Evolutionary conservation across 768 basidiomycete genomes (phyloP).

Genomic region (Hericium alpestre): DNA sequence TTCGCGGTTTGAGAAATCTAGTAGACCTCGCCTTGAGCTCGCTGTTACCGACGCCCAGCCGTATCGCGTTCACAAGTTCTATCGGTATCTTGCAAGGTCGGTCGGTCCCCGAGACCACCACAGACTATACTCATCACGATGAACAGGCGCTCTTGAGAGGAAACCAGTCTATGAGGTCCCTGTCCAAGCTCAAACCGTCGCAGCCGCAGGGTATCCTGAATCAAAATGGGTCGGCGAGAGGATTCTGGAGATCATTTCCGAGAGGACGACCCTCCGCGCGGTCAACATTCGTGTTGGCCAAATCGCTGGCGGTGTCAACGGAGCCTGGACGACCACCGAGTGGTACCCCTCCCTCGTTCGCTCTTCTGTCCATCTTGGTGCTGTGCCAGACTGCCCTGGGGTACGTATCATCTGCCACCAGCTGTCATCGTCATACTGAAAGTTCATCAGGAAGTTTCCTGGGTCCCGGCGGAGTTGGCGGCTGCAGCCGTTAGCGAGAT

Average conservation of each 20-base stretch:
- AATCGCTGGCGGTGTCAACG: background rate
- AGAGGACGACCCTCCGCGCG: background rate
- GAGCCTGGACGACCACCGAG: conserved; percentile 1
- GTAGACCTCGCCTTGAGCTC: conserved; percentile 8
- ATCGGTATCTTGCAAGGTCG: background rate
- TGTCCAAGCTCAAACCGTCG: background rate
- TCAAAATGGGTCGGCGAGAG: conserved; percentile 16
- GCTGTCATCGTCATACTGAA: background rate
- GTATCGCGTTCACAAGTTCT: conserved; percentile 1
- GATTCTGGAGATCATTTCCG: background rate
- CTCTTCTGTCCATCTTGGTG: background rate
- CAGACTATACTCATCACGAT: background rate
- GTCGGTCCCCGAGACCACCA: background rate
- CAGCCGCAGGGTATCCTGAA: conserved; percentile 12
- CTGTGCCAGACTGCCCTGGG: background rate
- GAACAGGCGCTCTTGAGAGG: background rate
- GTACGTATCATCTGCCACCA: background rate
- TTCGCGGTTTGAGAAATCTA: conserved; percentile 7
- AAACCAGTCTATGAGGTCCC: background rate
- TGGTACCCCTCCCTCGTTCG: background rate
- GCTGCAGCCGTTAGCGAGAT: conserved; percentile 18
- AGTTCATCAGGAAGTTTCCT: conserved; percentile 7
- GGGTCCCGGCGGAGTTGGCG: conserved; percentile 16
- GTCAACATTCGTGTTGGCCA: background rate
- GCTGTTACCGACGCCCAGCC: background rate